These are phyloP conservation scores for Apiotrichum domesticum DNA, from an alignment of 1,284 basidiomycete genomes.

Conservation along the genomic window DNA sequence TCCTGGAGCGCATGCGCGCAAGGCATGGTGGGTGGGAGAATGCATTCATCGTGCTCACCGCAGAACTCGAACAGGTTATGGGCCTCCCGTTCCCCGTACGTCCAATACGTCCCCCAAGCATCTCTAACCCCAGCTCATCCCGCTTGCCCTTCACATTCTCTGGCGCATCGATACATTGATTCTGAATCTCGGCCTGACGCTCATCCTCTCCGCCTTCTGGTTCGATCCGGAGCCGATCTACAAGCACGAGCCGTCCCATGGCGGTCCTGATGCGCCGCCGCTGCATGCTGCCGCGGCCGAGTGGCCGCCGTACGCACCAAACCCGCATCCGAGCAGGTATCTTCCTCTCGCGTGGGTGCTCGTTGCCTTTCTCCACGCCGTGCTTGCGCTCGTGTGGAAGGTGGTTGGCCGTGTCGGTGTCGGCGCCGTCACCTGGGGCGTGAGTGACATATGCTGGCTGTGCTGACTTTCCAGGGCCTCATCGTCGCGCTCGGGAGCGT, in stretches of 20 bases:
- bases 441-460: conserved; percentile 21
- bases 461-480: conserved; percentile 31
- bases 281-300: not conserved
- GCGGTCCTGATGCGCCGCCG: not conserved
- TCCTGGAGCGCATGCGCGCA: conserved; percentile 41
- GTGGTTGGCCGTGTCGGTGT: conserved; percentile 41
- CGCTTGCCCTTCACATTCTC: conserved; percentile 42
- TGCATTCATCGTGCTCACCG: not conserved
- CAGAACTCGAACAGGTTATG: conserved; percentile 43
- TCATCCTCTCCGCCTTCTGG: conserved; percentile 44
- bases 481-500: conserved; percentile 44
- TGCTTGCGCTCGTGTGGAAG: conserved; percentile 40
- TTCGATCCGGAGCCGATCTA: conserved; percentile 44
- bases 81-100: conserved; percentile 43
- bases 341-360: conserved; percentile 32
- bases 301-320: conserved; percentile 19
- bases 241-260: conserved; percentile 13
- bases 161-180: conserved; percentile 47
- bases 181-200: conserved; percentile 47
- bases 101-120: not conserved
- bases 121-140: conserved; percentile 33
- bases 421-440: conserved; percentile 46
- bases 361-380: conserved; percentile 33
- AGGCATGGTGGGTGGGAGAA: conserved; percentile 29
- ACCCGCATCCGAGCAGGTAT: conserved; percentile 22